A percentile compares a stretch with the other conserved stretches of the same genome.
Evolutionary conservation across 495 filamentous ascomycete genomes (phyloP).

Genomic region (Tuber melanosporum): DNA sequence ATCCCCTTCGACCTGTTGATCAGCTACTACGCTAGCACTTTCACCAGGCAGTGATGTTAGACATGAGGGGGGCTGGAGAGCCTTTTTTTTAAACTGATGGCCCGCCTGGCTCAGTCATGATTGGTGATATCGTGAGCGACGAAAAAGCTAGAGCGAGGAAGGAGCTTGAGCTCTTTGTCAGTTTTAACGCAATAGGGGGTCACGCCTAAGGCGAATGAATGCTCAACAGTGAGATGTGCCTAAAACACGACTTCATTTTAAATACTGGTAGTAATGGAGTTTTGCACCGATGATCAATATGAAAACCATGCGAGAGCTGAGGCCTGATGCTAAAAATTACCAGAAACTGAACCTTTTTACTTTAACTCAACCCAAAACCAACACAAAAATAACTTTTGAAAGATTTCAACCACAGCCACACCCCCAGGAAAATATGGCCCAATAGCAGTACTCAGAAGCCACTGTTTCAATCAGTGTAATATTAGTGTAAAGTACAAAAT

Average conservation of each 20-base stretch:
- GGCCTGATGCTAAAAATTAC: background rate
- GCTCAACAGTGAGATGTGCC: background rate
- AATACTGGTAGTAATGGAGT: background rate
- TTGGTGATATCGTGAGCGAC: slow-evolving; percentile 42
- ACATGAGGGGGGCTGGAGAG: slow-evolving; percentile 45
- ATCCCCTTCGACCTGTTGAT: slow-evolving; percentile 44
- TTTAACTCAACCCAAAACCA: too few relatives aligned
- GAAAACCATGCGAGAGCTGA: background rate
- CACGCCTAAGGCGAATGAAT: background rate
- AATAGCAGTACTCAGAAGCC: too few relatives aligned
- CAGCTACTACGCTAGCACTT: slow-evolving; percentile 48
- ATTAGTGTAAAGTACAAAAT: too few relatives aligned
- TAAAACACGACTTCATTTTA: background rate
- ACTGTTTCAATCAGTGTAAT: too few relatives aligned
- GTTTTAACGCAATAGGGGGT: slow-evolving; percentile 5
- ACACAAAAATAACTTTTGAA: background rate
- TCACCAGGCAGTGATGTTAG: slow-evolving; percentile 43
- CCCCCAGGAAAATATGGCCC: too few relatives aligned
- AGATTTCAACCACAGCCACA: too few relatives aligned
- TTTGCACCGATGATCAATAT: background rate
- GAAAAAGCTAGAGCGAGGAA: slow-evolving; percentile 42
- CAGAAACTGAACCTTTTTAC: background rate
- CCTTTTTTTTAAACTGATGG: slow-evolving; percentile 46
- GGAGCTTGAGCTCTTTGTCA: slow-evolving; percentile 44
- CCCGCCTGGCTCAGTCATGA: slow-evolving; percentile 44